Conservation (phyloP, 108 stramenopile species). For the Cyclostephanos invisitatus region DNA sequence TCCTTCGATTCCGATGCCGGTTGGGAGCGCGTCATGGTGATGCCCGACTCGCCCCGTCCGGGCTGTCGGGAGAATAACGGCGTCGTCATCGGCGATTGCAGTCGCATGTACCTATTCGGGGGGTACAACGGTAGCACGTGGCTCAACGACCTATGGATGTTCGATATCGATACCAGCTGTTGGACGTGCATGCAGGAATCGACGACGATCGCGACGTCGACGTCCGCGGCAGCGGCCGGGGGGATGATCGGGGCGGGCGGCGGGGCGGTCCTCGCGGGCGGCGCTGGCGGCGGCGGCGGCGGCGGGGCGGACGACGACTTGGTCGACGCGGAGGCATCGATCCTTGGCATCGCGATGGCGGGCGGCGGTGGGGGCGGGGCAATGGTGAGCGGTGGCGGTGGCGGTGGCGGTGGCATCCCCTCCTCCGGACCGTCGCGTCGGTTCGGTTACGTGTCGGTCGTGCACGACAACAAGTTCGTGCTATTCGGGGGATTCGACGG, state of each 20-base stretch:
- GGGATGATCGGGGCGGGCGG: neutral
- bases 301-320: slow-evolving; percentile 4
- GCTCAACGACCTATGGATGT: slow-evolving; percentile 93
- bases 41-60: slow-evolving; percentile 75
- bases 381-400: no score
- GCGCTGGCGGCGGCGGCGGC: slow-evolving; percentile 5
- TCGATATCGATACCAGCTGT: slow-evolving; percentile 70
- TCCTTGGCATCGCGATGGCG: neutral
- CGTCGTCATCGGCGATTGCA: slow-evolving; percentile 68
- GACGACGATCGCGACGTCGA: slow-evolving; percentile 30
- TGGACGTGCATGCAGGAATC: slow-evolving; percentile 88
- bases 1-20: slow-evolving; percentile 54
- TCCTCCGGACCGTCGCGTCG: slow-evolving; percentile 67
- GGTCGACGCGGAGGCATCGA: slow-evolving; percentile 12
- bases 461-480: slow-evolving; percentile 86
- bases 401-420: neutral
- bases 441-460: slow-evolving; percentile 92
- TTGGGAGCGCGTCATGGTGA: slow-evolving; percentile 77
- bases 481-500: slow-evolving; percentile 95
- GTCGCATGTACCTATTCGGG: slow-evolving; percentile 87
- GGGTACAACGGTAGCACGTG: slow-evolving; percentile 85
- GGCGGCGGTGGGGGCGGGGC: neutral
- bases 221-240: slow-evolving; percentile 8
- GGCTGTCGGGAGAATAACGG: slow-evolving; percentile 89
- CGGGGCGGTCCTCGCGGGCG: slow-evolving; percentile 14